Conservation (phyloP, 257 asterid species). For the Solanum virginianum region DNA sequence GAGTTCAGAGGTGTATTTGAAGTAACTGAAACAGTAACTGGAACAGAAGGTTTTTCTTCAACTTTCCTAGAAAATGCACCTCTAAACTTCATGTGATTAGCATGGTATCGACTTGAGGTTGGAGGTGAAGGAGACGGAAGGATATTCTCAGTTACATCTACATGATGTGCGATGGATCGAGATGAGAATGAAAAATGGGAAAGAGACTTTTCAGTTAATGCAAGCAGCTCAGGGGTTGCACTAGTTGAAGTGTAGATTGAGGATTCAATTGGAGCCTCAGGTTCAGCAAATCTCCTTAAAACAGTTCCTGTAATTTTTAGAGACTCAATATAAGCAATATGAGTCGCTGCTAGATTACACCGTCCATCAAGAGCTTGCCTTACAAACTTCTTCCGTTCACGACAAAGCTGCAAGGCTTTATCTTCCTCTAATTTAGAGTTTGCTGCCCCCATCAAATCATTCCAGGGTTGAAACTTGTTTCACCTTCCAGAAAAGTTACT, state of each 20-base stretch:
- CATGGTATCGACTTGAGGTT: constrained; percentile 22
- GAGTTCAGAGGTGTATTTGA: constrained; percentile 53
- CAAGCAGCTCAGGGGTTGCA: constrained; percentile 39
- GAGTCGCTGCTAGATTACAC: constrained; percentile 82
- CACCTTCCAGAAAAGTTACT: not conserved
- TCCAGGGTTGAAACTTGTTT: not conserved
- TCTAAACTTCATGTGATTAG: constrained; percentile 67
- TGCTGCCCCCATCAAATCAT: constrained; percentile 66
- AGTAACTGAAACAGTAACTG: constrained; percentile 43
- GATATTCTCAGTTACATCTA: constrained; percentile 29
- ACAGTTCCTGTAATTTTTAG: constrained; percentile 53
- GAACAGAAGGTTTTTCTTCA: constrained; percentile 58
- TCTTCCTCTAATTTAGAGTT: constrained; percentile 80
- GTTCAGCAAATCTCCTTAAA: constrained; percentile 66
- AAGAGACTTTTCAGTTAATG: constrained; percentile 32
- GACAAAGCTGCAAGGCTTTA: constrained; percentile 83
- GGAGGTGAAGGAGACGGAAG: constrained; percentile 59
- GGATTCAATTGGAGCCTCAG: constrained; percentile 42
- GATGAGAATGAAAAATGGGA: constrained; percentile 55
- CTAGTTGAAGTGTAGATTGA: constrained; percentile 27
- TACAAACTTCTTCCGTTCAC: constrained; percentile 82
- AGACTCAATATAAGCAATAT: constrained; percentile 59
- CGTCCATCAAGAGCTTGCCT: constrained; percentile 92
- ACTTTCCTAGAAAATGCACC: constrained; percentile 57
- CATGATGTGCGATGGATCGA: constrained; percentile 36